These are phyloP conservation scores for Cutaneotrichosporon spelunceum DNA, from an alignment of 1,284 basidiomycete genomes.

Conservation along the genomic window DNA sequence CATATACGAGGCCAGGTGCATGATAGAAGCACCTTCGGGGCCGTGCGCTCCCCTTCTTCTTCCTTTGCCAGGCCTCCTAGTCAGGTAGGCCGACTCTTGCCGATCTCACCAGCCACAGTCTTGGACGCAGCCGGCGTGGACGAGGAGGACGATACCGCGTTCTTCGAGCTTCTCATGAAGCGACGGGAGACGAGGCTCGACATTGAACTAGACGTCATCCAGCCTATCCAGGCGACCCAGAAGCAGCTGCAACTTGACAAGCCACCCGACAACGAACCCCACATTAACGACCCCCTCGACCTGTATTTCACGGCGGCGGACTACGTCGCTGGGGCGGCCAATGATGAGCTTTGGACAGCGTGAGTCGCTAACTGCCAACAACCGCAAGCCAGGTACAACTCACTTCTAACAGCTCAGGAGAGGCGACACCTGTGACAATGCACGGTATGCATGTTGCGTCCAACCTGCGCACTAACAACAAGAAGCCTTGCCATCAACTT, in stretches of 20 bases:
- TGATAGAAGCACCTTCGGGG: not conserved
- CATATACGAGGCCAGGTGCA: not conserved
- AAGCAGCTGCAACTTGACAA: not conserved
- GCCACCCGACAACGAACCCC: not conserved
- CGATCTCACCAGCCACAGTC: not conserved
- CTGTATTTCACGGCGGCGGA: not conserved
- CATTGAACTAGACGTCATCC: not conserved
- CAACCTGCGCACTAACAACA: not conserved
- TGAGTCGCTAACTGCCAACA: not conserved
- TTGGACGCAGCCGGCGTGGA: not conserved
- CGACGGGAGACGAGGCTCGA: not conserved
- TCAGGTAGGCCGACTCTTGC: not conserved
- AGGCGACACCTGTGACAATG: not conserved
- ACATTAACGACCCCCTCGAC: slow-evolving; percentile 6
- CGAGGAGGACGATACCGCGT: slow-evolving; percentile 8
- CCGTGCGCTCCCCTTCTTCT: not conserved
- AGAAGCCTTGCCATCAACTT: slow-evolving; percentile 24
- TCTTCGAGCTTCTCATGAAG: not conserved
- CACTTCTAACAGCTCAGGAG: not conserved
- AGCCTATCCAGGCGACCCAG: not conserved
- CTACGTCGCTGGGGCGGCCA: not conserved
- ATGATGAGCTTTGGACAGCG: not conserved
- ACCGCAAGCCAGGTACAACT: too few species aligned
- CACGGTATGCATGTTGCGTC: not conserved
- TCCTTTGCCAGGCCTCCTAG: not conserved